Evolutionary conservation across 2,329 filamentous ascomycete species (phyloP).

Genomic region (Amphichorda felina): DNA sequence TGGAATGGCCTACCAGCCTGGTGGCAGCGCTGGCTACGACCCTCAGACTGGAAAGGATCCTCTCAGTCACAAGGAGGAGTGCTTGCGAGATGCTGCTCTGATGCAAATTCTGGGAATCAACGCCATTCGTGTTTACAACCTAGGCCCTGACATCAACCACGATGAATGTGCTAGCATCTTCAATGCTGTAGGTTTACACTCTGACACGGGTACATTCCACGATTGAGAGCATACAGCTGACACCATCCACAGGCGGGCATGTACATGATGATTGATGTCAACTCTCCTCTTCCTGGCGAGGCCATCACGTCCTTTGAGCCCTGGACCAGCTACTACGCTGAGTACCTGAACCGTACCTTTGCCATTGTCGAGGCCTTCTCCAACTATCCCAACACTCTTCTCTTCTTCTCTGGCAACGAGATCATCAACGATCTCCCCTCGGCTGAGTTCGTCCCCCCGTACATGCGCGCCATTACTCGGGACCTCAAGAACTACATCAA

Average conservation of each 20-base stretch:
- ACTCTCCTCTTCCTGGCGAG: constrained; percentile 50
- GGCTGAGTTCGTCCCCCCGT: constrained; percentile 52
- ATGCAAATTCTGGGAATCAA: constrained; percentile 55
- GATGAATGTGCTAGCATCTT: constrained; percentile 57
- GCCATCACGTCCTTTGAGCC: constrained; percentile 41
- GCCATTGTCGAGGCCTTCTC: constrained; percentile 56
- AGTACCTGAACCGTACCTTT: constrained; percentile 55
- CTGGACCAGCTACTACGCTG: constrained; percentile 45
- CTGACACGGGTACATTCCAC: neutral
- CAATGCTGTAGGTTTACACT: constrained; percentile 35
- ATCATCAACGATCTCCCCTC: constrained; percentile 57
- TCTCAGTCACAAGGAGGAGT: constrained; percentile 44
- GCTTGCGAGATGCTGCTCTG: constrained; percentile 52
- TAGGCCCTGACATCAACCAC: constrained; percentile 54
- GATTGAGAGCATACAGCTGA: neutral
- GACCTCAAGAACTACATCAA: constrained; percentile 75
- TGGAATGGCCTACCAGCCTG: constrained; percentile 59
- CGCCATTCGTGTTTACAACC: constrained; percentile 58
- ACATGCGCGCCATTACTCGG: constrained; percentile 62
- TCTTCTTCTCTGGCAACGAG: constrained; percentile 71
- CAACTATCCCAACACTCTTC: constrained; percentile 54
- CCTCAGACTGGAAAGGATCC: constrained; percentile 42
- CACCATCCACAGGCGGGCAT: constrained; percentile 38
- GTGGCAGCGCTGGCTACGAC: constrained; percentile 51
- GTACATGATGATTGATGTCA: constrained; percentile 59